Conservation (phyloP, 495 filamentous ascomycete genomes). For the Amniculicola lignicola region DNA sequence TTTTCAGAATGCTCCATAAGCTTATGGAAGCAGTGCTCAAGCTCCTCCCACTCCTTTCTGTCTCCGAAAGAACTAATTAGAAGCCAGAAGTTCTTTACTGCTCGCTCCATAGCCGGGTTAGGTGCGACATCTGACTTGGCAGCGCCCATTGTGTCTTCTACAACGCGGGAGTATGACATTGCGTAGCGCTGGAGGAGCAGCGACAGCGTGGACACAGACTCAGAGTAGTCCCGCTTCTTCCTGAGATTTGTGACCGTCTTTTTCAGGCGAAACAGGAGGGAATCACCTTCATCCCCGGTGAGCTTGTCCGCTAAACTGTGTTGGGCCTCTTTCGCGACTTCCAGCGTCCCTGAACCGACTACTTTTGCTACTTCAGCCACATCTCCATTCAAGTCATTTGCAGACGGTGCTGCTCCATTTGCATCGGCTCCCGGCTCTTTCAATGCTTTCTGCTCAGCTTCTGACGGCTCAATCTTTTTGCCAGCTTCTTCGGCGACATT, state of each 20-base stretch:
- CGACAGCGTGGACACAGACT: conserved; percentile 76
- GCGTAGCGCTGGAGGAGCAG: conserved; percentile 76
- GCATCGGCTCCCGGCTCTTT: conserved; percentile 57
- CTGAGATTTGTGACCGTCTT: conserved; percentile 71
- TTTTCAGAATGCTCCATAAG: conserved; percentile 70
- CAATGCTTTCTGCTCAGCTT: conserved; percentile 56
- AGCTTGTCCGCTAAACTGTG: conserved; percentile 67
- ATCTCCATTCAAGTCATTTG: conserved; percentile 61
- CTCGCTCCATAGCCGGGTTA: conserved; percentile 72
- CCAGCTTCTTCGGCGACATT: conserved; percentile 68
- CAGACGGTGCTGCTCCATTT: conserved; percentile 50
- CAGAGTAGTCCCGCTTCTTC: conserved; percentile 72
- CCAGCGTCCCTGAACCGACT: conserved; percentile 59
- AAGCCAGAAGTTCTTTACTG: conserved; percentile 71
- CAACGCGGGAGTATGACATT: conserved; percentile 68
- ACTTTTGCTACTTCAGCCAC: conserved; percentile 60
- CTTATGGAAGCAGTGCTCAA: conserved; percentile 62
- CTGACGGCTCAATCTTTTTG: conserved; percentile 64
- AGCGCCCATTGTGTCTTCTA: conserved; percentile 58
- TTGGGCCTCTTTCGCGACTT: conserved; percentile 63
- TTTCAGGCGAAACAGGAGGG: conserved; percentile 71
- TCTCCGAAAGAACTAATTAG: conserved; percentile 78
- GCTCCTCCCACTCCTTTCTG: conserved; percentile 66
- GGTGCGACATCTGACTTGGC: conserved; percentile 65
- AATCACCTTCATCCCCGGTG: conserved; percentile 65